phyloP scores from a whole-genome alignment of 306 rosid species.

The Trichosanthes cucumerina region DNA sequence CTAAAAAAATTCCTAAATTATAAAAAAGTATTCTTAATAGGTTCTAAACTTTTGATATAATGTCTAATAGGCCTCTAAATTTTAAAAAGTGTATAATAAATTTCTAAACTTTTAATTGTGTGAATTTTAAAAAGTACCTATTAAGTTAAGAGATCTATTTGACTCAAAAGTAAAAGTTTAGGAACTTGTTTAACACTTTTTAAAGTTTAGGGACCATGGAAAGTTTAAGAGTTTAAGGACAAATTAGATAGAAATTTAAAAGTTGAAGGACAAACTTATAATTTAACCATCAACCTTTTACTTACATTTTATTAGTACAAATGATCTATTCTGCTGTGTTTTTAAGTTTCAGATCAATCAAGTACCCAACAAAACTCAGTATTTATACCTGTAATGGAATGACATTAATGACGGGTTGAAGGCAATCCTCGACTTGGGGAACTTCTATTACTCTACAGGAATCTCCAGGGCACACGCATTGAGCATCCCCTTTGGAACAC shows the following conservation, averaged over 20 bases:
- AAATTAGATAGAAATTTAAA: not conserved
- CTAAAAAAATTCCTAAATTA: not conserved
- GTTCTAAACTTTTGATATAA: not conserved
- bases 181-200: not conserved
- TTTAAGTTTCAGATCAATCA: not conserved
- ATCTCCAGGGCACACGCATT: slow-evolving; percentile 48
- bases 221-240: not conserved
- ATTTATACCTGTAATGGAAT: slow-evolving; percentile 70
- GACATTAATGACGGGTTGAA: slow-evolving; percentile 89
- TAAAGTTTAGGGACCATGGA: too few species aligned
- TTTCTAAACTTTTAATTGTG: not conserved
- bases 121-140: not conserved
- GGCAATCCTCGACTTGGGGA: slow-evolving; percentile 89
- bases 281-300: not conserved
- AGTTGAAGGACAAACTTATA: not conserved
- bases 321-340: not conserved
- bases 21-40: too few species aligned
- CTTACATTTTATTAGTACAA: not conserved
- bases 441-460: slow-evolving; percentile 79
- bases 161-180: too few species aligned
- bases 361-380: not conserved
- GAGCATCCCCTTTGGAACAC: slow-evolving; percentile 86
- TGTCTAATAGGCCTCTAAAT: not conserved
- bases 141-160: not conserved
- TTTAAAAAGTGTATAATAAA: not conserved